Evolutionary conservation across 169 alveolate genomes (phyloP).

Genomic region (Plasmodium billcollinsi): DNA sequence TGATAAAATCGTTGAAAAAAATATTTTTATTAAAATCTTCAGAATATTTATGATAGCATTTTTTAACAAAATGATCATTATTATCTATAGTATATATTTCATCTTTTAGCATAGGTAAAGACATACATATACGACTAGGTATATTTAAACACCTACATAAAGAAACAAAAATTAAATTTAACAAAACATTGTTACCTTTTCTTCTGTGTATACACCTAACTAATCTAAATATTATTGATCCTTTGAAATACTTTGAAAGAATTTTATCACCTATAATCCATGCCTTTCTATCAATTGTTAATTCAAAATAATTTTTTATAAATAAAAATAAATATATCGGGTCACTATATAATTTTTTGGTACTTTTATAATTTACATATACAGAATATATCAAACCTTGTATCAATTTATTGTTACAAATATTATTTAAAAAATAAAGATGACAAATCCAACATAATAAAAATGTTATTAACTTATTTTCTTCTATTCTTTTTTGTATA

Average conservation of each 20-base stretch:
- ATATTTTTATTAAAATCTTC: slow-evolving; percentile 24
- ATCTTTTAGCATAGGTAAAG: slow-evolving; percentile 25
- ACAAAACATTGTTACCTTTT: slow-evolving; percentile 38
- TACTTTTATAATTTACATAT: slow-evolving; percentile 46
- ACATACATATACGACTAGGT: slow-evolving; percentile 69
- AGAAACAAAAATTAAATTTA: slow-evolving; percentile 40
- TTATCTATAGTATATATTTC: slow-evolving; percentile 8
- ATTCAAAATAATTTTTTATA: slow-evolving; percentile 26
- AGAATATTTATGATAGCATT: slow-evolving; percentile 15
- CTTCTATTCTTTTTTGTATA: slow-evolving; percentile 54
- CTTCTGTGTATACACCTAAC: slow-evolving; percentile 43
- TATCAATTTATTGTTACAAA: slow-evolving; percentile 39
- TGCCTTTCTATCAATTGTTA: slow-evolving; percentile 15
- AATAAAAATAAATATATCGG: slow-evolving; percentile 61
- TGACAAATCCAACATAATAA: slow-evolving; percentile 65
- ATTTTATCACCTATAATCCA: slow-evolving; percentile 45
- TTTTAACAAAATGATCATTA: slow-evolving; percentile 25
- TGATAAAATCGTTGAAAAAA: slow-evolving; percentile 26
- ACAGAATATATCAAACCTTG: slow-evolving; percentile 63
- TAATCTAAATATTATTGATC: slow-evolving; percentile 43
- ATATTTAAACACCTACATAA: slow-evolving; percentile 64
- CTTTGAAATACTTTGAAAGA: slow-evolving; percentile 18
- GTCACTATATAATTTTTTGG: slow-evolving; percentile 38
- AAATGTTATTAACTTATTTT: slow-evolving; percentile 24
- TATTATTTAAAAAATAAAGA: slow-evolving; percentile 27